Percentiles rank a stretch among this genome's conserved stretches.
Conservation (phyloP, 352 stramenopile genomes). For the Phytophthora palmivora region DNA sequence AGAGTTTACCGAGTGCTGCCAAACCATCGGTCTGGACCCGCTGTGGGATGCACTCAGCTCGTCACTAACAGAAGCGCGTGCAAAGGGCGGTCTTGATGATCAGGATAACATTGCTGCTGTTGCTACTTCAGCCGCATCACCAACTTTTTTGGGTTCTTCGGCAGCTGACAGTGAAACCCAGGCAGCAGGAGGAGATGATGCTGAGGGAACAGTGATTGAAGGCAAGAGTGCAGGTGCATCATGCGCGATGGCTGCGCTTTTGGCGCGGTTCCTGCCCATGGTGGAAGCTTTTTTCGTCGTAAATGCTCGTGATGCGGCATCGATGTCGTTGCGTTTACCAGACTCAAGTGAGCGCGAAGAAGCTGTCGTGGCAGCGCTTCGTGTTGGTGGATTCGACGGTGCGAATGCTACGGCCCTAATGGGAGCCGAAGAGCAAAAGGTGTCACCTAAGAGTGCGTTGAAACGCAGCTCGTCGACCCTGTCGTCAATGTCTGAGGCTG, state of each 20-base stretch:
- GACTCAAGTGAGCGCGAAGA: slow-evolving; percentile 83
- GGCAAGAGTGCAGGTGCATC: slow-evolving; percentile 89
- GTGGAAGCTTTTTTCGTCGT: slow-evolving; percentile 99
- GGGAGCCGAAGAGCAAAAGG: slow-evolving; percentile 39
- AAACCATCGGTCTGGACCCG: slow-evolving; percentile 69
- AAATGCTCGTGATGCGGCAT: slow-evolving; percentile 90
- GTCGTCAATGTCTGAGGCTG: slow-evolving; percentile 54
- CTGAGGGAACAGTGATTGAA: slow-evolving; percentile 85
- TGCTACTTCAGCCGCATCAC: slow-evolving; percentile 8
- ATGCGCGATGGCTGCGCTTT: slow-evolving; percentile 92
- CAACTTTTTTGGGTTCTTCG: slow-evolving; percentile 42
- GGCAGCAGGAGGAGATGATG: slow-evolving; percentile 59
- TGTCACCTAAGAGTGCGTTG: slow-evolving; percentile 31
- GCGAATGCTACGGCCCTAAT: slow-evolving; percentile 38
- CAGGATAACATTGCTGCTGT: slow-evolving; percentile 37
- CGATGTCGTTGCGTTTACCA: slow-evolving; percentile 76
- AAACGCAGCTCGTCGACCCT: slow-evolving; percentile 48
- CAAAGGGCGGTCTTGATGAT: slow-evolving; percentile 77
- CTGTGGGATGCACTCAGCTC: slow-evolving; percentile 83
- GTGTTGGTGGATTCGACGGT: slow-evolving; percentile 65
- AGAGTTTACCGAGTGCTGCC: slow-evolving; percentile 77
- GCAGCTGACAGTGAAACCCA: slow-evolving; percentile 29
- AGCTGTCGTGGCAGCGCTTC: slow-evolving; percentile 75
- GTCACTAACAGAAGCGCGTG: slow-evolving; percentile 79
- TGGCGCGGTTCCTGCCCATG: slow-evolving; percentile 97